Evolutionary conservation across 495 filamentous ascomycete species (phyloP).

Genomic region (Jackrogersella minutella): DNA sequence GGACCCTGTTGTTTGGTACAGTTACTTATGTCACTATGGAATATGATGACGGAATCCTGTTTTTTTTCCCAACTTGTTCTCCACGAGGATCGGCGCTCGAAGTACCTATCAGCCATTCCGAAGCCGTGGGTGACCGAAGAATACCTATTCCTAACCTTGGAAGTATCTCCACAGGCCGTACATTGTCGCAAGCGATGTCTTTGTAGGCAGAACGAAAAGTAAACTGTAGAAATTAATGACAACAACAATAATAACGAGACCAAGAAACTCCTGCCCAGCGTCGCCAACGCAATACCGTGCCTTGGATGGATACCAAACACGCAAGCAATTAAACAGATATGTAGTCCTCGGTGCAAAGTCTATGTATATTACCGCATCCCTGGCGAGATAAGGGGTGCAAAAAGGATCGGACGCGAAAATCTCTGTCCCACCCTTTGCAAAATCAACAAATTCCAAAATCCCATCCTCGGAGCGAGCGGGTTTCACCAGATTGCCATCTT

Average conservation of each 20-base stretch:
- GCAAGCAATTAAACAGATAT: no score
- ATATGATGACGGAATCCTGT: constrained; percentile 37
- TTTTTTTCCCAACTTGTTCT: constrained; percentile 15
- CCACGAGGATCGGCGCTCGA: constrained; percentile 17
- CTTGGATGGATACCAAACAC: no score
- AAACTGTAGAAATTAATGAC: background rate
- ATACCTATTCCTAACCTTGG: no score
- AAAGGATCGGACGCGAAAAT: constrained; percentile 27
- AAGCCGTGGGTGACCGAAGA: background rate
- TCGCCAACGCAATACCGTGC: no score
- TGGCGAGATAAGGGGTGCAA: no score
- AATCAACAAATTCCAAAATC: constrained; percentile 14
- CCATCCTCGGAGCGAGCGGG: constrained; percentile 24
- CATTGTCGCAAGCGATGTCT: no score
- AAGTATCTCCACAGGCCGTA: background rate
- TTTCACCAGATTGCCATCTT: constrained; percentile 31
- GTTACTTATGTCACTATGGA: constrained; percentile 25
- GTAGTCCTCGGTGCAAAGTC: no score
- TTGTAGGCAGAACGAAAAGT: no score
- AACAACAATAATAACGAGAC: background rate
- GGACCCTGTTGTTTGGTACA: background rate
- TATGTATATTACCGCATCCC: no score
- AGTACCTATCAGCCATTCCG: constrained; percentile 8
- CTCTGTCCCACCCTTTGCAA: background rate
- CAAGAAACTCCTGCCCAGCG: background rate